Conservation (phyloP, 2,329 filamentous ascomycete genomes). For the Alternaria gansuensis region DNA sequence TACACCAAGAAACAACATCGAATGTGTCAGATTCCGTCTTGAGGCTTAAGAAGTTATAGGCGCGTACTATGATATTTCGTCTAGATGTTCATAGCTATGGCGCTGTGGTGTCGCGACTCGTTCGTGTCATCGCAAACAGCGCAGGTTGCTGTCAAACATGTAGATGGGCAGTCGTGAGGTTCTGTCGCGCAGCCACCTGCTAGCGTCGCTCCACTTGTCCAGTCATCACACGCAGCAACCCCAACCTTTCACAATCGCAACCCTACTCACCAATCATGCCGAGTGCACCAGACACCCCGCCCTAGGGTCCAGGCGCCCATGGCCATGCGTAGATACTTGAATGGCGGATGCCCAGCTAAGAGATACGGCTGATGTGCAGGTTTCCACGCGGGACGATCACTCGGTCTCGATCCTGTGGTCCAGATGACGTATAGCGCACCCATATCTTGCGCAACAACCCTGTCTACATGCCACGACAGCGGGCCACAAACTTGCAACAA, state of each 20-base stretch:
- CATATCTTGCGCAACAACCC: slow-evolving; percentile 17
- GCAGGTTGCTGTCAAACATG: background rate
- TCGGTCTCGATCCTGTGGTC: slow-evolving; percentile 15
- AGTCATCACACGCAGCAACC: background rate
- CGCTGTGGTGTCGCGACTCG: background rate
- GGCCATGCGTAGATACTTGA: slow-evolving; percentile 1
- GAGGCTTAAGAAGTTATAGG: background rate
- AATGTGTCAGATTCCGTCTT: background rate
- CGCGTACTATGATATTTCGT: background rate
- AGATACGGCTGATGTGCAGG: slow-evolving; percentile 10
- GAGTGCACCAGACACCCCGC: background rate
- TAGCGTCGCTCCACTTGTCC: background rate
- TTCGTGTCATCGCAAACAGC: background rate
- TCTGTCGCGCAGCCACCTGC: background rate
- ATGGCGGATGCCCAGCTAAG: slow-evolving; percentile 6
- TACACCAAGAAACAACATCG: background rate
- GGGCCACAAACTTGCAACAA: slow-evolving; percentile 27
- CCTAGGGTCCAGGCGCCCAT: background rate
- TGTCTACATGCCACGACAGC: slow-evolving; percentile 17
- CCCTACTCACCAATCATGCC: background rate
- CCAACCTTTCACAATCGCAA: slow-evolving; percentile 1
- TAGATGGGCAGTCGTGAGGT: background rate
- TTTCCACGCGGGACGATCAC: slow-evolving; percentile 32
- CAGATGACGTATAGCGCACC: slow-evolving; percentile 29
- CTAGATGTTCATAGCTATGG: background rate